These are phyloP conservation scores for Monosporascus sp. DNA, from an alignment of 2,329 filamentous ascomycete genomes.

Conservation along the genomic window DNA sequence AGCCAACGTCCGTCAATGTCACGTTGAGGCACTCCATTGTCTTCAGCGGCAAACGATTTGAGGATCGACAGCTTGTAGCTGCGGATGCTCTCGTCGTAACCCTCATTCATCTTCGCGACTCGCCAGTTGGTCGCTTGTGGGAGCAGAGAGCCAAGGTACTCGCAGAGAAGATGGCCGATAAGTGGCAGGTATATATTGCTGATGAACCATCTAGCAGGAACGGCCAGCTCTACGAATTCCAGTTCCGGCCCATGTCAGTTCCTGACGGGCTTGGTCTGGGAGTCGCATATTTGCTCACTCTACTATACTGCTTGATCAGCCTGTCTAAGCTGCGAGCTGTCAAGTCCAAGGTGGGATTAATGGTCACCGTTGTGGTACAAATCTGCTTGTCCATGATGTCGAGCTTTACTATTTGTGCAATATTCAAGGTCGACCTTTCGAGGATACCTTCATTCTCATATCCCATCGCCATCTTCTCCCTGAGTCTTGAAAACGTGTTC, in stretches of 20 bases:
- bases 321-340: slow-evolving; percentile 66
- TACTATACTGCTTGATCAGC: slow-evolving; percentile 60
- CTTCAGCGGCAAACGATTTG: slow-evolving; percentile 74
- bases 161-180: slow-evolving; percentile 39
- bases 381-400: slow-evolving; percentile 68
- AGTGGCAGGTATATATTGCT: slow-evolving; percentile 61
- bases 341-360: slow-evolving; percentile 68
- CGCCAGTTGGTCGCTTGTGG: slow-evolving; percentile 61
- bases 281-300: slow-evolving; percentile 58
- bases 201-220: slow-evolving; percentile 44
- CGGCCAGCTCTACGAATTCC: slow-evolving; percentile 70
- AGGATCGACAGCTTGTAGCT: slow-evolving; percentile 59
- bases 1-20: slow-evolving; percentile 64
- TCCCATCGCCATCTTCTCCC: slow-evolving; percentile 68
- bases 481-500: slow-evolving; percentile 76
- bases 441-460: slow-evolving; percentile 70
- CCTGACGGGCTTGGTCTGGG: slow-evolving; percentile 60
- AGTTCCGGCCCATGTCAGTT: slow-evolving; percentile 66
- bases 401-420: slow-evolving; percentile 73
- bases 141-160: slow-evolving; percentile 52
- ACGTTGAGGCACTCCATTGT: slow-evolving; percentile 73
- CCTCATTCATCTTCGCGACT: slow-evolving; percentile 62
- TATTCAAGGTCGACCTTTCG: slow-evolving; percentile 69
- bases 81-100: slow-evolving; percentile 77
- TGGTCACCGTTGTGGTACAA: slow-evolving; percentile 65